Conservation (phyloP, 2,329 filamentous ascomycete genomes). For the Rhynchosporium graminicola region DNA sequence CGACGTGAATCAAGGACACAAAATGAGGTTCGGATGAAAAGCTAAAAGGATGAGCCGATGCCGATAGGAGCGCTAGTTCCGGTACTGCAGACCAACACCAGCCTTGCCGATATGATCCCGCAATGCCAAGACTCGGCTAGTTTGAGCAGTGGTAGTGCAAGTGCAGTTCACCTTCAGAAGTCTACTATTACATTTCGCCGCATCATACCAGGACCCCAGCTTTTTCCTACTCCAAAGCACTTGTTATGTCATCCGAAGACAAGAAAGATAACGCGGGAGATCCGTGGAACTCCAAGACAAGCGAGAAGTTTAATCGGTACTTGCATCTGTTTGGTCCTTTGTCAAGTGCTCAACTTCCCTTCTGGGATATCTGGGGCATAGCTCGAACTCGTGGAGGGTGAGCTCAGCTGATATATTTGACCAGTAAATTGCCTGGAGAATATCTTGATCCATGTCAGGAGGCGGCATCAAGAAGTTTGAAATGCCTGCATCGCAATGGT, state of each 20-base stretch:
- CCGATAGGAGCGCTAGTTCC: not conserved
- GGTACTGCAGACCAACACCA: not conserved
- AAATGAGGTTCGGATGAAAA: not conserved
- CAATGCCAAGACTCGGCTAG: slow-evolving; percentile 21
- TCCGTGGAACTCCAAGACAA: slow-evolving; percentile 60
- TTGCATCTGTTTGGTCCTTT: not conserved
- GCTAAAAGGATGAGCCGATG: not conserved
- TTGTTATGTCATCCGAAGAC: slow-evolving; percentile 35
- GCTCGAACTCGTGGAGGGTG: not conserved
- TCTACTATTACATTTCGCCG: not conserved
- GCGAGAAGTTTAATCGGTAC: slow-evolving; percentile 65
- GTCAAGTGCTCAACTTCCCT: not conserved
- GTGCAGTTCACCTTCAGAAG: slow-evolving; percentile 4
- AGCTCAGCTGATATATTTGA: slow-evolving; percentile 25
- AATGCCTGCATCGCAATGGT: slow-evolving; percentile 84
- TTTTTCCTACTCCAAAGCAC: slow-evolving; percentile 2
- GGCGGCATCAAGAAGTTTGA: slow-evolving; percentile 80
- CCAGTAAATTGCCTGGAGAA: slow-evolving; percentile 83
- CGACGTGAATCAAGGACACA: not conserved
- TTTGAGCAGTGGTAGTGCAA: not conserved
- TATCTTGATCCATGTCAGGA: slow-evolving; percentile 97
- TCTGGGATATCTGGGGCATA: not conserved
- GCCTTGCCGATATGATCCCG: slow-evolving; percentile 12
- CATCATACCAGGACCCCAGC: slow-evolving; percentile 2
- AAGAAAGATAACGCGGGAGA: slow-evolving; percentile 49